Conservation (phyloP, 2,329 filamentous ascomycete genomes). For the Biscogniauxia sp. region DNA sequence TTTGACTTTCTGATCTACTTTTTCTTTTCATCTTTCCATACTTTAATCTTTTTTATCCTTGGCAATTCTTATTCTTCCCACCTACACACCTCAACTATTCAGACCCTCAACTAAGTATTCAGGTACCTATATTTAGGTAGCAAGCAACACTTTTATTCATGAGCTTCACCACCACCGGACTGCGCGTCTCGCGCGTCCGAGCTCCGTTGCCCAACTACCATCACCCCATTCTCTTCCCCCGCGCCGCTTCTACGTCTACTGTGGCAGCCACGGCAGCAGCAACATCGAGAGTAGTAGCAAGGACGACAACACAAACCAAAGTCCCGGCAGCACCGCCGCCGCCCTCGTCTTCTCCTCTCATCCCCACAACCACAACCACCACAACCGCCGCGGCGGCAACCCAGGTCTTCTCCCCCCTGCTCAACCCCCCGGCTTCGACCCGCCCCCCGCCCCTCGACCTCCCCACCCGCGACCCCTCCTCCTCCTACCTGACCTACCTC, state of each 20-base stretch:
- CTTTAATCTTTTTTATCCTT: no score
- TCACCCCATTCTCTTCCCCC: neutral
- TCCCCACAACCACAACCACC: neutral
- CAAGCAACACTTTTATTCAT: neutral
- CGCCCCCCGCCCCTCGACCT: slow-evolving; percentile 68
- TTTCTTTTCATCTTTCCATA: no score
- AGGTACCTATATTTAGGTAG: no score
- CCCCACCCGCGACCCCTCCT: slow-evolving; percentile 50
- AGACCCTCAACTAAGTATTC: no score
- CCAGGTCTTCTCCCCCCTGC: slow-evolving; percentile 25
- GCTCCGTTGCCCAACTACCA: neutral
- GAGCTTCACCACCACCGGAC: neutral
- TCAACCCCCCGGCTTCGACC: slow-evolving; percentile 74
- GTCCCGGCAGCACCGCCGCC: slow-evolving; percentile 5
- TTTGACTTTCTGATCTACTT: neutral
- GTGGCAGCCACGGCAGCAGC: no score
- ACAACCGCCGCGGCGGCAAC: neutral
- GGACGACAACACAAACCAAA: neutral
- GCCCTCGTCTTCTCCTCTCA: slow-evolving; percentile 1
- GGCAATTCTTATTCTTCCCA: neutral
- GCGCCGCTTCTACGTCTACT: neutral
- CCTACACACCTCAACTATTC: no score
- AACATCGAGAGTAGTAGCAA: no score
- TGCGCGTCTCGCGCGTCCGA: neutral
- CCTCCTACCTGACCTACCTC: slow-evolving; percentile 51